A percentile compares a stretch with the other conserved stretches of the same genome.
Evolutionary conservation across 176 grass and related monocot species (phyloP).

Genomic region (Stipa capillata): DNA sequence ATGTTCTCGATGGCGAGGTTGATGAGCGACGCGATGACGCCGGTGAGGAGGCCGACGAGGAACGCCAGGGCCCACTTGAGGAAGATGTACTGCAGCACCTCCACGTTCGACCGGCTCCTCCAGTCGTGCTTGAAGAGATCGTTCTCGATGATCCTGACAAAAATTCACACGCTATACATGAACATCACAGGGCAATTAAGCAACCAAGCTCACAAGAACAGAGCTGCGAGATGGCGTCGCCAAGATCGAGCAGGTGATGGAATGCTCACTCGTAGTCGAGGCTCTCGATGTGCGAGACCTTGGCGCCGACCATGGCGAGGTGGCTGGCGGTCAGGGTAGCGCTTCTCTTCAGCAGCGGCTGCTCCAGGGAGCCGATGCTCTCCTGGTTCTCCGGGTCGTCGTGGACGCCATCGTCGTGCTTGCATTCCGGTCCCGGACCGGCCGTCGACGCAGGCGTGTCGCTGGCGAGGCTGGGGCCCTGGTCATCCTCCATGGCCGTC

Average conservation of each 20-base stretch:
- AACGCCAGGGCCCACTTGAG: conserved; percentile 89
- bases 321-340: conserved; percentile 61
- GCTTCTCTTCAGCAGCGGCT: conserved; percentile 69
- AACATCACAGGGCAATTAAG: not conserved
- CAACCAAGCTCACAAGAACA: not conserved
- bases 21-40: conserved; percentile 76
- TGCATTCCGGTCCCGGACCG: not conserved
- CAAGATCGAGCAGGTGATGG: not conserved
- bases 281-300: conserved; percentile 97
- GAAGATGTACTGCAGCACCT: conserved; percentile 89
- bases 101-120: conserved; percentile 72
- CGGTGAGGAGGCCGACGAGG: conserved; percentile 84
- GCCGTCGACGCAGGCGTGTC: too few species aligned
- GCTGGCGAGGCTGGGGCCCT: not conserved
- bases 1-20: conserved; percentile 98
- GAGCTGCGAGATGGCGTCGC: too few species aligned
- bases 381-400: conserved; percentile 5
- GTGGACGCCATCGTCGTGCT: not conserved
- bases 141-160: conserved; percentile 85
- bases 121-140: conserved; percentile 98
- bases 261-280: conserved; percentile 86
- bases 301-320: conserved; percentile 84
- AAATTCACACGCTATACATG: not conserved
- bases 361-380: conserved; percentile 27
- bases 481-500: conserved; percentile 32